Base-by-base conservation (phyloP, 192 early-diverging fungal genomes). In the Backusella westeae region DNA sequence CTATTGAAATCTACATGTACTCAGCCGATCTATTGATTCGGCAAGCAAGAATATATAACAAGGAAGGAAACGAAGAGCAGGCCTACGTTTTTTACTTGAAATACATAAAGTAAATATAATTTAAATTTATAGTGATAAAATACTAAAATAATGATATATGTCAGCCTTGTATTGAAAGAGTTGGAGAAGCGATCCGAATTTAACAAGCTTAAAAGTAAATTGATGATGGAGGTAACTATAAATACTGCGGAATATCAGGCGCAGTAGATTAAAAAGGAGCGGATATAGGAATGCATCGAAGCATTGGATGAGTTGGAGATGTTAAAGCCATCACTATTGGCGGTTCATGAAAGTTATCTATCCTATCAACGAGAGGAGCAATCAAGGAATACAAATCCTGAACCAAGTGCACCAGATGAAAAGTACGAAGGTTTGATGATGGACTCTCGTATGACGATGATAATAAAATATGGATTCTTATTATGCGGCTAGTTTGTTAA, bases 31-130 rank as follows among this genome's bases (percentile, higher is more conserved):
- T 81, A 3, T 41, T 86, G 12, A 81, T 82, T 23, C 82, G 77
- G 42, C 86, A 90, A 83, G 89, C 88, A 23, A 71, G 80, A 69
- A 78, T 89, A 9, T 92, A 92, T 77, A 77, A 86, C n/a, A 52
- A 75, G 46, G 92, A 94, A 76, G 82, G 87, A 73, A 89, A 94
- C 70, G 73, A 90, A 7, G 86, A 90, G 56, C 85, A 85, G 17
- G 91, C 91, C 1, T 94, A 94, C 69, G 83, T 92, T 7, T 80
- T 88, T 38, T 93, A 91, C 75, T 81, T 94, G 83, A 85, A 88
- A 6, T 92, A 88, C 75, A 86, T 84, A 75, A 88, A 80, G 87
- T 89, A 81, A 44, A 85, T 68, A 26, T 4, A 49, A 44, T 12
- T 39, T 35, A 17, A 39, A 1, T 63, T 23, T 63, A 35, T 49